These are phyloP conservation scores for Wallacemonas rigidus DNA, from an alignment of 208 protist genomes.

Conservation along the genomic window DNA sequence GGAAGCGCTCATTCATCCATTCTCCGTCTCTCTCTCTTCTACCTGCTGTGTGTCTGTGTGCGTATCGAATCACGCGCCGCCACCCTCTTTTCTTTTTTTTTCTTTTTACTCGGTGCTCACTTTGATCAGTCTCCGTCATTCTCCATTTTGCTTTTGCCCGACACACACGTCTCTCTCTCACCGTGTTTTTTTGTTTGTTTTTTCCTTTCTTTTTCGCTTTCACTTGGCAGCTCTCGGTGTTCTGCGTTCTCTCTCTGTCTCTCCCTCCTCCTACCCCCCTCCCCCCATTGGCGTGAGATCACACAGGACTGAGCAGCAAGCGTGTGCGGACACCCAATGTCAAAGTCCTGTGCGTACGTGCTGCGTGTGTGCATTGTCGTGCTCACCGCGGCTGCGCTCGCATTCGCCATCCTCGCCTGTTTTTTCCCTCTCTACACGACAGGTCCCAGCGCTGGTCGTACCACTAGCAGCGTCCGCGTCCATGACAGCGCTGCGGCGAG, in stretches of 20 bases:
- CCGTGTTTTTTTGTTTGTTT: neutral
- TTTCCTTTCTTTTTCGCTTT: neutral
- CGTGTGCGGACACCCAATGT: neutral
- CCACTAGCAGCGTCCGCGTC: neutral
- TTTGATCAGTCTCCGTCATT: neutral
- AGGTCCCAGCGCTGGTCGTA: neutral
- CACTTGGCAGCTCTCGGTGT: too few relatives aligned
- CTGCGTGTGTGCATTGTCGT: slow-evolving; percentile 18
- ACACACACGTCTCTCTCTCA: too few relatives aligned
- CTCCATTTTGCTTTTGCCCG: neutral
- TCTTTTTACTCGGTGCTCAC: neutral
- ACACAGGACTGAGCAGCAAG: too few relatives aligned
- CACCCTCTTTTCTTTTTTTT: slow-evolving; percentile 2
- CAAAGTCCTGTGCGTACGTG: slow-evolving; percentile 6
- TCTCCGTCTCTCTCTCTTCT: neutral
- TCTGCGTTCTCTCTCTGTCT: slow-evolving; percentile 5
- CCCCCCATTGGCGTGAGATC: neutral
- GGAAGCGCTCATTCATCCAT: too few relatives aligned
- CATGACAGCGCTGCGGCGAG: neutral
- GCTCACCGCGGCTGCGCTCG: slow-evolving; percentile 15
- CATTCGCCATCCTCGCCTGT: slow-evolving; percentile 10
- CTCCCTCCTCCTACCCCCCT: neutral
- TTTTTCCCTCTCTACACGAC: slow-evolving; percentile 4
- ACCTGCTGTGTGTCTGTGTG: too few relatives aligned
- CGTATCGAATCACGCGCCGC: too few relatives aligned